These are phyloP conservation scores for Biscogniauxia sp. DNA, from an alignment of 2,329 filamentous ascomycete genomes.

Conservation along the genomic window DNA sequence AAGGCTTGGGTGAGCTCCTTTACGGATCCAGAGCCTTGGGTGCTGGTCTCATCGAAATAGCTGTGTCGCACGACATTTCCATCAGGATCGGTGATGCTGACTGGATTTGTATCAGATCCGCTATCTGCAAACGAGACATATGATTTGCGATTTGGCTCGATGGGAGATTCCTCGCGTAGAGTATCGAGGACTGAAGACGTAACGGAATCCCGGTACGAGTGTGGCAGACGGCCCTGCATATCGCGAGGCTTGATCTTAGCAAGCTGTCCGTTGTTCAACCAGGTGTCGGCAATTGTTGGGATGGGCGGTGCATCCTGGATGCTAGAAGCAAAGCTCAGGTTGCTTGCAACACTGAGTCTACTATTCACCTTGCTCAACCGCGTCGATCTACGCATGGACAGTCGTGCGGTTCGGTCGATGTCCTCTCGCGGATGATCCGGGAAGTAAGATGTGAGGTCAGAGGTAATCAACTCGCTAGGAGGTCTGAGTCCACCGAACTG, in stretches of 20 bases:
- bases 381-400: conserved; percentile 87
- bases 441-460: conserved; percentile 95
- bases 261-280: conserved; percentile 65
- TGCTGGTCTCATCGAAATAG: conserved; percentile 80
- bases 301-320: conserved; percentile 91
- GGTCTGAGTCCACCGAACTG: conserved; percentile 90
- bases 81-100: conserved; percentile 76
- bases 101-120: conserved; percentile 65
- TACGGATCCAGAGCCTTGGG: conserved; percentile 69
- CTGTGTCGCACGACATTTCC: conserved; percentile 67
- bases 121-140: conserved; percentile 88
- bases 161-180: conserved; percentile 83
- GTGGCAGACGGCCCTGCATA: conserved; percentile 45
- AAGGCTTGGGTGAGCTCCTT: conserved; percentile 83
- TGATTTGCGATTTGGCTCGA: conserved; percentile 87
- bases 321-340: conserved; percentile 87
- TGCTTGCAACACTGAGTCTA: conserved; percentile 90
- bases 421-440: conserved; percentile 91
- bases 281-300: conserved; percentile 91
- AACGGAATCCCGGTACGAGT: conserved; percentile 79
- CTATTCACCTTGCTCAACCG: conserved; percentile 91
- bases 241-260: conserved; percentile 49
- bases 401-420: conserved; percentile 90
- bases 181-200: conserved; percentile 87
- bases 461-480: conserved; percentile 95